A percentile compares a stretch with the other conserved stretches of the same genome.
Conservation (phyloP, 1,139 yeast genomes). For the Taiozyma sp. region DNA sequence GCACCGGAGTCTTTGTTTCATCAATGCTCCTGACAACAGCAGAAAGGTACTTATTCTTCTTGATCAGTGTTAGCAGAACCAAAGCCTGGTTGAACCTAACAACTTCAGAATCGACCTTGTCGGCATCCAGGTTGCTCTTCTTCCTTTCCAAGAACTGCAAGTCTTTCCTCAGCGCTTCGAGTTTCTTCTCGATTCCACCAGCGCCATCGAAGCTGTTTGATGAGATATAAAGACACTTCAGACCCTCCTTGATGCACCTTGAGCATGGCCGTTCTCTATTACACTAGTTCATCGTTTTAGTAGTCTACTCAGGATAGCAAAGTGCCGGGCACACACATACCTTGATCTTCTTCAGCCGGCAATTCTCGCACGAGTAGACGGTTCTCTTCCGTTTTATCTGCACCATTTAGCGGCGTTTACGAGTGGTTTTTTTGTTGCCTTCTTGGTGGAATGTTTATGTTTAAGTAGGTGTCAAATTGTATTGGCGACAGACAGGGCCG, state of each 20-base stretch:
- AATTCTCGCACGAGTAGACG: slow-evolving; percentile 8
- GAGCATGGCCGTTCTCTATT: slow-evolving; percentile 5
- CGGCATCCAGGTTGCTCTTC: background rate
- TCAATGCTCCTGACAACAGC: background rate
- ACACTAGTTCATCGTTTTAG: background rate
- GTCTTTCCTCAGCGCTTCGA: background rate
- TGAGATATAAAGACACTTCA: background rate
- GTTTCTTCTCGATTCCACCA: background rate
- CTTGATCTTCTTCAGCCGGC: slow-evolving; percentile 7
- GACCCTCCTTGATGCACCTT: background rate
- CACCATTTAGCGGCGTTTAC: background rate
- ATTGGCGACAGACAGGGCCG: background rate
- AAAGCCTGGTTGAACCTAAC: slow-evolving; percentile 3
- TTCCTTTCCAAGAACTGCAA: background rate
- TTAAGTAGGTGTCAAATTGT: background rate
- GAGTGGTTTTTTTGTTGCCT: background rate
- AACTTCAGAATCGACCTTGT: background rate
- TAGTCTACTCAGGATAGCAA: background rate
- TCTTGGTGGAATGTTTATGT: background rate
- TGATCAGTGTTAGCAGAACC: slow-evolving; percentile 1
- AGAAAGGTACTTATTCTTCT: slow-evolving; percentile 3
- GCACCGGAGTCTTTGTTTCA: background rate
- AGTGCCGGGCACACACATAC: background rate
- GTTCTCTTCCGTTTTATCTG: slow-evolving; percentile 4
- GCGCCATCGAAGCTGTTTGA: background rate